Base-by-base conservation (phyloP, 371 early-diverging fungal species). In the Scutellospora calospora region DNA sequence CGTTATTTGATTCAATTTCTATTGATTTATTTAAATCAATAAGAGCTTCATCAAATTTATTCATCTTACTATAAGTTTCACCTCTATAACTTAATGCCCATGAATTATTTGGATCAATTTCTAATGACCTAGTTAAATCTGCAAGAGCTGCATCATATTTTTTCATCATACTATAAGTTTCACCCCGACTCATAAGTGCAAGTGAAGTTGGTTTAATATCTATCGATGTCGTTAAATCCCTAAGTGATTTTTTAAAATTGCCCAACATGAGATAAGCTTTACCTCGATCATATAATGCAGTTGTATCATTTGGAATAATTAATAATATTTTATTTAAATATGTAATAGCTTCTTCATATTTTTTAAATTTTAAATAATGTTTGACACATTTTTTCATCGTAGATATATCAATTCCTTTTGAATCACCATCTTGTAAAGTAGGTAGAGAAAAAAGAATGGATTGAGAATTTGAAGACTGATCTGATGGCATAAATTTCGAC, bases 221-320 rank as follows among this genome's bases (percentile, higher is more conserved):
- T 25, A 76, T n/a, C 0, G 60, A n/a, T n/a, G 1, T 38, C n/a
- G 31, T n/a, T 11, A 76, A 45, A 49, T 76, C 76, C 2, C 4
- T 27, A 35, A 76, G 38, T 3, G 76, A 41, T 20, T 27, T 27
- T 14, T 62, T 41, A 31, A 41, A 76, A 20, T 27, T 4, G 22
- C 22, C 22, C 60, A 76, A 14, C 6, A 33, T 18, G 8, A 14
- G 6, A 60, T 76, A 76, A 25, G n/a, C 60, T 38, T 8, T 9
- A 60, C 76, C 60, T 54, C 76, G 60, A 38, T 76, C 76, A 25
- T 59, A 60, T 25, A 76, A 49, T 8, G 66, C 41, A 33, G 63
- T 57, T 2, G 66, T 3, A 33, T 52, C 38, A 31, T 41, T 33
- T 11, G 78, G 66, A 31, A 25, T 0, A 16, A 35, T 45, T 5